Percentiles rank a stretch among this genome's conserved stretches.
Evolutionary conservation across 169 alveolate species (phyloP).

Genomic region (Plasmodium berghei): DNA sequence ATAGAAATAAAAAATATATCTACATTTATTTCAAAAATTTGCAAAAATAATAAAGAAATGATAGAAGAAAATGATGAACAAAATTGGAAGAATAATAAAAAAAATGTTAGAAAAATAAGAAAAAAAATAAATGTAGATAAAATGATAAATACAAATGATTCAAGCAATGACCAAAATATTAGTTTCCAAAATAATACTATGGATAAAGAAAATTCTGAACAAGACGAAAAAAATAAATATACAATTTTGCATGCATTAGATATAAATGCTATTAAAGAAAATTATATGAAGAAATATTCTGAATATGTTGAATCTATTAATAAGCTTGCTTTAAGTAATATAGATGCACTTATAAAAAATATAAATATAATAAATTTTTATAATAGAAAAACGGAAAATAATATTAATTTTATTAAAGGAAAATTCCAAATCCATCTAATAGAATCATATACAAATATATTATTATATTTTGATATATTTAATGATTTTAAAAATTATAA

Average conservation of each 20-base stretch:
- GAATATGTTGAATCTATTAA: conserved; percentile 44
- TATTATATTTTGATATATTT: conserved; percentile 56
- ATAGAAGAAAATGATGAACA: conserved; percentile 6
- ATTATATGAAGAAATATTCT: conserved; percentile 46
- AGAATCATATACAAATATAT: conserved; percentile 60
- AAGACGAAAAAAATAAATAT: conserved; percentile 4
- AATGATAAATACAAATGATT: background rate
- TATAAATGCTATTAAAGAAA: conserved; percentile 35
- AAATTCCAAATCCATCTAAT: conserved; percentile 53
- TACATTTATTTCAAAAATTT: background rate
- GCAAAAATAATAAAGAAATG: too few species aligned
- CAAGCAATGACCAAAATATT: background rate
- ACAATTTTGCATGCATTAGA: conserved; percentile 17
- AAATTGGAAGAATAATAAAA: background rate
- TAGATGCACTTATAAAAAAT: conserved; percentile 50
- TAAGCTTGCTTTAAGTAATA: conserved; percentile 33
- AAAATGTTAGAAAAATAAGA: background rate
- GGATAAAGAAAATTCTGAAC: background rate
- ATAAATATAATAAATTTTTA: conserved; percentile 44
- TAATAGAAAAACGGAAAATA: conserved; percentile 33
- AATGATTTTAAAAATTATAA: conserved; percentile 53
- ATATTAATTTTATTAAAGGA: conserved; percentile 52
- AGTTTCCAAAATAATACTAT: background rate
- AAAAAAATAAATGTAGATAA: background rate
- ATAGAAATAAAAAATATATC: conserved; percentile 9